Evolutionary conservation across 176 grass and related monocot genomes (phyloP).

Genomic region (Cenchrus purpureus): DNA sequence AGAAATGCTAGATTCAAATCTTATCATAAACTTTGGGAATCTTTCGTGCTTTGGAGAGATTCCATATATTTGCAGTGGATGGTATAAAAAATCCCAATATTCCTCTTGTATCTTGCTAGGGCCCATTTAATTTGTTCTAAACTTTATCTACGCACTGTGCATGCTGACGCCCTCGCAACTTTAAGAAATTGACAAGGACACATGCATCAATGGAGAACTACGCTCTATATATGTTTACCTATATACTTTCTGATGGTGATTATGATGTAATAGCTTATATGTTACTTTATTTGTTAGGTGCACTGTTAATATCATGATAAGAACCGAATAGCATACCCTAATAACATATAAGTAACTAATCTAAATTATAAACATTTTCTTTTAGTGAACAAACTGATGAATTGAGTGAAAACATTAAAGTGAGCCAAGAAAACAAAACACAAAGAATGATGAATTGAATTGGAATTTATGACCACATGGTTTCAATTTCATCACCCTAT

Average conservation of each 20-base stretch:
- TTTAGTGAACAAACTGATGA: not conserved
- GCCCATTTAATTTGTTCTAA: conserved; percentile 2
- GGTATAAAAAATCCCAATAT: conserved; percentile 43
- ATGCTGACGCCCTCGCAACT: not conserved
- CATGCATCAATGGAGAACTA: not conserved
- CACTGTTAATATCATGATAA: not conserved
- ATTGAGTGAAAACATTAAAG: not conserved
- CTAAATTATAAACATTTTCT: not conserved
- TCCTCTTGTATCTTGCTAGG: conserved; percentile 40
- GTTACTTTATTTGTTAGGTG: not conserved
- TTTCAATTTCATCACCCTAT: not conserved
- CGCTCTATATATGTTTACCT: not conserved
- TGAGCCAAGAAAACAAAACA: not conserved
- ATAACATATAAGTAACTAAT: not conserved
- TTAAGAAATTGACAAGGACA: conserved; percentile 30
- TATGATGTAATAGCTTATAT: not conserved
- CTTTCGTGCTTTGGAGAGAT: conserved; percentile 37
- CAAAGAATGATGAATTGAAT: not conserved
- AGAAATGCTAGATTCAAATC: conserved; percentile 1
- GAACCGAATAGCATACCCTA: not conserved
- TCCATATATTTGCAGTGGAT: conserved; percentile 33
- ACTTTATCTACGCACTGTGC: conserved; percentile 12
- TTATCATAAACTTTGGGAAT: conserved; percentile 42
- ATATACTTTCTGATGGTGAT: conserved; percentile 19
- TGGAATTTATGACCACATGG: not conserved